phyloP scores from a whole-genome alignment of 169 alveolate species.

The Cryptosporidium tyzzeri region DNA sequence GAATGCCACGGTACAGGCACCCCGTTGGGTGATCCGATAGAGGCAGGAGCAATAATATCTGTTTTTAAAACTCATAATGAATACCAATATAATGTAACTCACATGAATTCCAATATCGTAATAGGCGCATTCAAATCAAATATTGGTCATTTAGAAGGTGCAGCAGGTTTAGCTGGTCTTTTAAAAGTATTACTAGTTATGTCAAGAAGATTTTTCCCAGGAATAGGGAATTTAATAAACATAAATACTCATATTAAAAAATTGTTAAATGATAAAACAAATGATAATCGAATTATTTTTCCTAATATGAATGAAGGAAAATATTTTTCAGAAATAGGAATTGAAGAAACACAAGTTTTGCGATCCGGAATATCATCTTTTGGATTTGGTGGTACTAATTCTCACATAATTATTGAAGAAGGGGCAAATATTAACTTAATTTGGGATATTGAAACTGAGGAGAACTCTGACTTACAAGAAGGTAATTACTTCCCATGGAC shows the following conservation, averaged over 20 bases:
- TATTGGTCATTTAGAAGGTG: constrained; percentile 75
- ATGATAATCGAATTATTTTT: constrained; percentile 10
- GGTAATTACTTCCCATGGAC: constrained; percentile 70
- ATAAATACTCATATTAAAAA: constrained; percentile 51
- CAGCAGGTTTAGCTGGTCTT: constrained; percentile 63
- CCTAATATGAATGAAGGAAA: constrained; percentile 8
- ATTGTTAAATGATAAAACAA: not conserved
- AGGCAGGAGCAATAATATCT: constrained; percentile 77
- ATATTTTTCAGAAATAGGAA: constrained; percentile 41
- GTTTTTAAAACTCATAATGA: not conserved
- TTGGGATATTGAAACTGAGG: constrained; percentile 44
- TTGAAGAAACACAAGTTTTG: constrained; percentile 43
- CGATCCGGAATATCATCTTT: constrained; percentile 81
- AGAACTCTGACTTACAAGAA: constrained; percentile 35
- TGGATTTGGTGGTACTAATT: constrained; percentile 86
- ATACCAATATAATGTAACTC: not conserved
- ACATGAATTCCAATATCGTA: constrained; percentile 8
- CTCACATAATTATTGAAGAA: constrained; percentile 82
- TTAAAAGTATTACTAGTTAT: constrained; percentile 29
- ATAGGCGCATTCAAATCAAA: constrained; percentile 62
- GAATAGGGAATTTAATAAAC: constrained; percentile 19
- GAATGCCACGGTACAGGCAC: constrained; percentile 88
- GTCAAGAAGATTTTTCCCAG: constrained; percentile 69
- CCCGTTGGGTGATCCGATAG: constrained; percentile 84
- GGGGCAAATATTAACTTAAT: constrained; percentile 44